These are phyloP conservation scores for Chernovozyma aurita DNA, from an alignment of 1,139 yeast genomes.

Conservation along the genomic window DNA sequence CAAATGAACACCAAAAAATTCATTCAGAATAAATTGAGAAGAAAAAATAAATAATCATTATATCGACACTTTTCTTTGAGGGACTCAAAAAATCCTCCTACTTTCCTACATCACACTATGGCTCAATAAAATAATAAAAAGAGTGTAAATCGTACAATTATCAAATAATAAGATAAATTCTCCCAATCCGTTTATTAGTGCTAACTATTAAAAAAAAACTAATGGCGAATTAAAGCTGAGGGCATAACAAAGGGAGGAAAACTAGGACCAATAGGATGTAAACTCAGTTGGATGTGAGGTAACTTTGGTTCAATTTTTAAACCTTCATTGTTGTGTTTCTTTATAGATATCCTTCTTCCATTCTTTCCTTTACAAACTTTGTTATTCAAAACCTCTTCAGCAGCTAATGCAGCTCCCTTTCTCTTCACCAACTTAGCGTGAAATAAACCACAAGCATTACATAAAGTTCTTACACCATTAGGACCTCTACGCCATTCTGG, in stretches of 20 bases:
- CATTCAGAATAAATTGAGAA: too few relatives aligned
- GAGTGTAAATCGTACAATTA: too few relatives aligned
- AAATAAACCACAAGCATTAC: conserved; percentile 87
- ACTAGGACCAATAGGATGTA: conserved; percentile 1
- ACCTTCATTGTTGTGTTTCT: conserved; percentile 19
- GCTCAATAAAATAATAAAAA: too few relatives aligned
- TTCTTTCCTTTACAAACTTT: conserved; percentile 46
- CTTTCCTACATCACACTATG: too few relatives aligned
- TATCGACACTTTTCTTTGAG: too few relatives aligned
- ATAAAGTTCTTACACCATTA: conserved; percentile 74
- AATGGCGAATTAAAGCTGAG: conserved; percentile 4
- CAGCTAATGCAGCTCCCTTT: conserved; percentile 63
- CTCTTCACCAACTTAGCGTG: conserved; percentile 70
- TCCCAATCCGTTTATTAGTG: not conserved
- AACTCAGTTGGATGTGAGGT: not conserved
- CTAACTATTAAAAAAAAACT: too few relatives aligned
- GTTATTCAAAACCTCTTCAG: conserved; percentile 42
- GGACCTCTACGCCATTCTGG: conserved; percentile 96
- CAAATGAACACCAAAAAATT: too few relatives aligned
- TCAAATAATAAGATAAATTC: too few relatives aligned
- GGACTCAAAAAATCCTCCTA: too few relatives aligned
- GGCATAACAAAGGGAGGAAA: conserved; percentile 3
- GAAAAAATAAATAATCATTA: too few relatives aligned
- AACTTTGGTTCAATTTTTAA: conserved; percentile 3
- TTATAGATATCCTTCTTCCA: conserved; percentile 39